Base-by-base conservation (phyloP, 1,284 basidiomycete genomes). In the Melampsora americana region DNA sequence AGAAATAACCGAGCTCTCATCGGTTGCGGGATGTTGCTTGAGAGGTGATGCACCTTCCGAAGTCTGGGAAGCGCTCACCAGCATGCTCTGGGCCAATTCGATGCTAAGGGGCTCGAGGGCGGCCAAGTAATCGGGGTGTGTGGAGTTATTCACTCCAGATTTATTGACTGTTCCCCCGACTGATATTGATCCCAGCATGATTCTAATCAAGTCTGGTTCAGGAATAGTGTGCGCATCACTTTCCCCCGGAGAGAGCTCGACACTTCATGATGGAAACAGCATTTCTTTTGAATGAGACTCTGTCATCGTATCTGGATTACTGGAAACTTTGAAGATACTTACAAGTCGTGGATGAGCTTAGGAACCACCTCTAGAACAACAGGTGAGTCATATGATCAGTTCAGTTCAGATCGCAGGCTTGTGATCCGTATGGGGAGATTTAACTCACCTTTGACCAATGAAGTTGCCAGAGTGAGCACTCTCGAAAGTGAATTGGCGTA, bases 141-240 rank as follows among this genome's bases (percentile, higher is more conserved):
- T 20, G 5, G 73, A 67, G n/a, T 56, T 35, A n/a, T 62, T n/a
- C 60, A 53, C 59, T 44, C 60, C 56, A 1, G 65, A 46, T 18
- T 32, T 26, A 50, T 74, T 65, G 6, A n/a, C 48, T 39, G 65
- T 74, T 62, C 73, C 73, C 6, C 73, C 73, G n/a, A 44, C 64
- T 12, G 60, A 26, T 18, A 75, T 75, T 20, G 65, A 59, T 28
- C 35, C 66, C n/a, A 75, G 66, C 14, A 77, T 16, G 23, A 69
- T 48, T 23, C 61, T 42, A 60, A 77, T 50, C 61, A 77, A 69
- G 39, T 77, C 74, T 30, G 67, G 20, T 59, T 77, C 74, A 9
- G 60, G 16, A 26, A 77, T 65, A 30, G 44, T 44, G 30, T 46
- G 28, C 26, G 60, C 61, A 59, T 64, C 32, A 48, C 61, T 46